Percentiles rank a stretch among this genome's conserved stretches.
Evolutionary conservation across 495 filamentous ascomycete genomes (phyloP).

Genomic region (Penicillium herquei): DNA sequence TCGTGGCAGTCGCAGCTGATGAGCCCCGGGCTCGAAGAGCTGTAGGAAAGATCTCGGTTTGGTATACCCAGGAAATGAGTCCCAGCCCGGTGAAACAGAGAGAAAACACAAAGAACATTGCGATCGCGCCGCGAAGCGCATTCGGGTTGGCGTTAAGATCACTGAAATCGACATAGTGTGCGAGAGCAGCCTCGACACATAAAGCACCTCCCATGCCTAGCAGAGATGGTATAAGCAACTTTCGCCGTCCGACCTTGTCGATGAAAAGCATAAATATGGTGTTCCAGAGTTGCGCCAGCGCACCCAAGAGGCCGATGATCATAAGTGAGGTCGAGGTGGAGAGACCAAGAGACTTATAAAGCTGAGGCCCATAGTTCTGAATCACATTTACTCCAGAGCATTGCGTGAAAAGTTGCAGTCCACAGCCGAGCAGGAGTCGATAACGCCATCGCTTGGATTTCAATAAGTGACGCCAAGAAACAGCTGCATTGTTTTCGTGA

Average conservation of each 20-base stretch:
- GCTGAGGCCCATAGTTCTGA: slow-evolving; percentile 49
- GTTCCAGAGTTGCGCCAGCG: slow-evolving; percentile 48
- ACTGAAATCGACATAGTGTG: slow-evolving; percentile 27
- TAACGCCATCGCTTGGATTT: slow-evolving; percentile 41
- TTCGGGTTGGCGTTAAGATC: slow-evolving; percentile 28
- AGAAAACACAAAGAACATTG: slow-evolving; percentile 57
- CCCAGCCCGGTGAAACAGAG: slow-evolving; percentile 55
- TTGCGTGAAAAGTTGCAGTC: slow-evolving; percentile 54
- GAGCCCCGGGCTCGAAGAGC: slow-evolving; percentile 53
- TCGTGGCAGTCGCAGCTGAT: slow-evolving; percentile 50
- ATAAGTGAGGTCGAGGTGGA: slow-evolving; percentile 47
- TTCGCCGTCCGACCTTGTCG: slow-evolving; percentile 52
- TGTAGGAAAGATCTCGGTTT: slow-evolving; percentile 57
- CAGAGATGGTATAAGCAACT: slow-evolving; percentile 51
- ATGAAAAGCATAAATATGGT: slow-evolving; percentile 50
- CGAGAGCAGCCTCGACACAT: slow-evolving; percentile 48
- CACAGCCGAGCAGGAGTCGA: slow-evolving; percentile 51
- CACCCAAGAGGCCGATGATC: slow-evolving; percentile 52
- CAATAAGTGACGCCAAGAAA: slow-evolving; percentile 46
- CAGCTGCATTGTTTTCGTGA: slow-evolving; percentile 33
- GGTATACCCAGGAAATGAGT: slow-evolving; percentile 56
- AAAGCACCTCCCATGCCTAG: slow-evolving; percentile 51
- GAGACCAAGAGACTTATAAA: slow-evolving; percentile 50
- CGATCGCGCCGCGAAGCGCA: slow-evolving; percentile 52
- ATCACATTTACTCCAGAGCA: slow-evolving; percentile 53